Percentiles rank a stretch among this genome's conserved stretches.
Evolutionary conservation across 148 eudicot species (phyloP).

Genomic region (Oxyria digyna): DNA sequence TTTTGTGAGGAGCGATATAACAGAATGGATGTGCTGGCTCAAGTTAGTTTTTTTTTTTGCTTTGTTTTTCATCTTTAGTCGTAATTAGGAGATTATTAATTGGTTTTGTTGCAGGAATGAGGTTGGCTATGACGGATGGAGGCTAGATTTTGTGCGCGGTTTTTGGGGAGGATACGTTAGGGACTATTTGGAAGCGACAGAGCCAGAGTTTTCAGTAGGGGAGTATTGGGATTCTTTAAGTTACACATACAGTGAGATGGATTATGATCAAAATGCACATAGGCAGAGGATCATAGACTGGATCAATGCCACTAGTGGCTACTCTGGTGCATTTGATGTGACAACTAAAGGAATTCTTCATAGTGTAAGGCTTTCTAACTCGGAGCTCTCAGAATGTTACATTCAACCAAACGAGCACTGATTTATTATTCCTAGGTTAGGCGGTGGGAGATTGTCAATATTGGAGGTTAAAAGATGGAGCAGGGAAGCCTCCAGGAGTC

Average conservation of each 20-base stretch:
- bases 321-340: conserved; percentile 95
- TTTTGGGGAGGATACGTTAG: conserved; percentile 99
- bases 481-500: conserved; percentile 96
- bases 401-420: no score
- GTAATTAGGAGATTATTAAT: no score
- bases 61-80: background rate
- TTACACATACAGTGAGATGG: conserved; percentile 88
- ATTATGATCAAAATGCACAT: conserved; percentile 92
- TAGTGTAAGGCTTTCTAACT: conserved; percentile 33
- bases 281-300: conserved; percentile 93
- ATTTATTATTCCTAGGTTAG: conserved; percentile 26
- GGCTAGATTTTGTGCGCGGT: conserved; percentile 94
- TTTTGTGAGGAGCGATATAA: conserved; percentile 81
- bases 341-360: conserved; percentile 98
- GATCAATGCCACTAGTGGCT: conserved; percentile 84
- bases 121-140: conserved; percentile 99
- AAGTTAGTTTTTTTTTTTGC: conserved; percentile 32
- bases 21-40: conserved; percentile 86
- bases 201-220: conserved; percentile 87
- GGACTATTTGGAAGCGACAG: conserved; percentile 79
- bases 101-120: conserved; percentile 77
- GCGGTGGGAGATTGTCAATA: conserved; percentile 82
- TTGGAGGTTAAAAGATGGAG: conserved; percentile 88
- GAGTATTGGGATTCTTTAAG: conserved; percentile 99
- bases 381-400: background rate